Base-by-base conservation (phyloP, 352 stramenopile genomes). In the Blastocystis sp. region DNA sequence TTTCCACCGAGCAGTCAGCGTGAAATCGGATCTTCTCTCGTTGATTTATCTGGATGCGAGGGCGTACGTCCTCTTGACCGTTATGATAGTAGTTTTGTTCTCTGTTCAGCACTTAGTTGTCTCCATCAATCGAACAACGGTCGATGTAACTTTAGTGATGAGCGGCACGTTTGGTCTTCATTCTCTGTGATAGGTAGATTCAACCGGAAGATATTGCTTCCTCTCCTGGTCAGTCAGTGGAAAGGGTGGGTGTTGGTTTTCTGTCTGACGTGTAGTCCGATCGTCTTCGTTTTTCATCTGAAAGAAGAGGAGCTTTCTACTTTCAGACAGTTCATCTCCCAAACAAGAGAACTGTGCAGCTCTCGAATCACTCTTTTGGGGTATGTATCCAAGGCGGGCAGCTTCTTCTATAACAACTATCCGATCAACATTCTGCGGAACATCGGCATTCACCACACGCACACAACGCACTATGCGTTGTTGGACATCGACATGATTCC, bases 371-470 rank as follows among this genome's bases (percentile, higher is more conserved):
- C 26, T 16, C 26, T 65, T 24, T 3, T 65, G 20, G n/a, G 26
- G 2, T 85, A 85, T 66, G 47, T 85, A 9, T 50, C 54, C 16
- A 9, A 13, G 30, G 30, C 43, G 9, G 53, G 53, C 20, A 41
- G n/a, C 8, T 85, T 85, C 50, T 65, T 68, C 41, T 85, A 68
- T 43, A 24, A n/a, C 3, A 64, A 76, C 66, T 89, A 89, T 43
- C 78, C 78, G 18, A 89, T 89, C 55, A 89, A 89, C 55, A 89
- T 76, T 24, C 66, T 89, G 0, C 37, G 78, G 3, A 89, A 89
- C 45, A 8, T 79, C 4, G 78, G 63, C 2, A 76, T 89, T 53
- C n/a, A 13, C 18, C 11, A 89, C 50, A 41, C 41, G 2, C 63
- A 45, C 20, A 89, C 78, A 1, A 59, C 18, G 0, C 78, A 89